Evolutionary conservation across 75 land plant genomes (phyloP), one percentile per base, ranked within the genome.

Genomic region (Pinus albicaulis): DNA sequence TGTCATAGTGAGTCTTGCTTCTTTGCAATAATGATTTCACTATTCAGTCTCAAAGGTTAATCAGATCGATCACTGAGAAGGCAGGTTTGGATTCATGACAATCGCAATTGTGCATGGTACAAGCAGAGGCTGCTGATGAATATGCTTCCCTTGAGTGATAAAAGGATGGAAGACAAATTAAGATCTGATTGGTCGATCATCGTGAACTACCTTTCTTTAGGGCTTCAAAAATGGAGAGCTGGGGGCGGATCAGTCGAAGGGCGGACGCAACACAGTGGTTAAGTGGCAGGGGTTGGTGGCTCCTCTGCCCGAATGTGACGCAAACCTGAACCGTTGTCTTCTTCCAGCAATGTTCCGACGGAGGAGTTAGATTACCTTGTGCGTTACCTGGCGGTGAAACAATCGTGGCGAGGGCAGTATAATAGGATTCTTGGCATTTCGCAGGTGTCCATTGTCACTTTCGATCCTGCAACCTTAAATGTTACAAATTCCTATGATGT

Each of bases 351-450:
- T 8, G 19, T 26, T 16, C 60, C 60, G 60, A n/a, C 73, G 6
- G 99, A 94, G 74, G 99, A 98, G 80, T 89, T 88, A 13, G 99
- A 98, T 86, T 98, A 98, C 77, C 64, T 95, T 25, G 90, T 89
- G 23, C 72, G 99, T 7, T 95, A 92, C 80, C 7, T 88, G 73
- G 98, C 92, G 23, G 81, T 85, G 26, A 98, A 98, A 87, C 99
- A 98, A 83, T 98, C 99, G 11, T 98, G 99, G 99, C 84, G 98
- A 6, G 98, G 99, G 57, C 83, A 89, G 76, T 98, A 94, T 83
- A 92, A 84, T 77, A 74, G 99, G 71, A 92, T 98, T 74, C 78
- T 98, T 0, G 92, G 99, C 80, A 79, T 98, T 23, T 91, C 98
- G 14, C 76, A 65, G 15, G 5, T 58, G 3, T n/a, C 3, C 3